Evolutionary conservation across 306 rosid genomes (phyloP).

Genomic region (Prunus fruticosa): DNA sequence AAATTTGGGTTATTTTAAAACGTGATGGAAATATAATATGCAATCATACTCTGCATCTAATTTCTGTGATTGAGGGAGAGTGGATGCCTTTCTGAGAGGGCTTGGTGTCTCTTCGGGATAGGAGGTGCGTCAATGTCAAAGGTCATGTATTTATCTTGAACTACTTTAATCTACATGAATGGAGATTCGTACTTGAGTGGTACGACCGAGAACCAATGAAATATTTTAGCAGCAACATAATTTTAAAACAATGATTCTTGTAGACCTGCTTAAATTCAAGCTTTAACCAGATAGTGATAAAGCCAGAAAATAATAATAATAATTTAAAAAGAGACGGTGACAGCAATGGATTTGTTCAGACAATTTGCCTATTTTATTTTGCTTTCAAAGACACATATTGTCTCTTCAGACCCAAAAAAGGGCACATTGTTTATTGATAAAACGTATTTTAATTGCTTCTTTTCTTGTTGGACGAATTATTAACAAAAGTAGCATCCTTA

Average conservation of each 20-base stretch:
- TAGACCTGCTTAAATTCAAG: neutral
- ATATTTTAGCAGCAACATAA: too few relatives aligned
- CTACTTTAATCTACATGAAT: too few relatives aligned
- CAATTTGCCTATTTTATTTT: neutral
- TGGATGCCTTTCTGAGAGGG: too few relatives aligned
- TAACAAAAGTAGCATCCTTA: neutral
- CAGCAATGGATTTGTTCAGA: neutral
- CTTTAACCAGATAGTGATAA: neutral
- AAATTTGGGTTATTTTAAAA: neutral
- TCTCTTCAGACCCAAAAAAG: too few relatives aligned
- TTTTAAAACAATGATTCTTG: neutral
- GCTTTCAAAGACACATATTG: too few relatives aligned
- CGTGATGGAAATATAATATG: neutral
- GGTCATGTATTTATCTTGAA: neutral
- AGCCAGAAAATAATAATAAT: neutral
- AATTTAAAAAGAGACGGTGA: neutral
- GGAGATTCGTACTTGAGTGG: too few relatives aligned
- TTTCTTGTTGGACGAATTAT: neutral
- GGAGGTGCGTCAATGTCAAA: neutral
- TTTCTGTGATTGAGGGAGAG: neutral
- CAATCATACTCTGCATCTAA: neutral
- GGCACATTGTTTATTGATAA: too few relatives aligned
- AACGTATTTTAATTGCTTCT: neutral
- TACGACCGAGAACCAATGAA: too few relatives aligned
- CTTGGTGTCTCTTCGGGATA: too few relatives aligned